Evolutionary conservation across 23 red algal species (phyloP).

Genomic region (Gracilariopsis chorda): DNA sequence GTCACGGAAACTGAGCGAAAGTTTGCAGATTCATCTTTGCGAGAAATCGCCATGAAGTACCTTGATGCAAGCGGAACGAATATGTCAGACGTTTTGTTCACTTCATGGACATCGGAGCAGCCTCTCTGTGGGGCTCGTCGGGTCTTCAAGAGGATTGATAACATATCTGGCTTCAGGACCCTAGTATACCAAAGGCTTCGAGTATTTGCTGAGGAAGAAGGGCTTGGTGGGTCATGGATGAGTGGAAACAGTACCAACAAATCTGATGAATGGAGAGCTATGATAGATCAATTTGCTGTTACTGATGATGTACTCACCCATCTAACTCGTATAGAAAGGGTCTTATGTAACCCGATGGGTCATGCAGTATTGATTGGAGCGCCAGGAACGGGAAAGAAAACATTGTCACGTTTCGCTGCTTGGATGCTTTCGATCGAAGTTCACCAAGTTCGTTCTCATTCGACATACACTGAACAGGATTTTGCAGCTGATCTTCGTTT

Average conservation of each 20-base stretch:
- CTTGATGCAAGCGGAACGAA: background rate
- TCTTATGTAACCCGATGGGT: conserved; percentile 47
- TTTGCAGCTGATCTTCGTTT: conserved; percentile 63
- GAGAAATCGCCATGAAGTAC: background rate
- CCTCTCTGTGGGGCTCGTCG: background rate
- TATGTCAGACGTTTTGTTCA: conserved; percentile 17
- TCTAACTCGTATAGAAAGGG: conserved; percentile 61
- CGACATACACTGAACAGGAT: conserved; percentile 44
- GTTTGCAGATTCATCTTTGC: conserved; percentile 1
- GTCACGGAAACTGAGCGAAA: conserved; percentile 15
- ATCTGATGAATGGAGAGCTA: conserved; percentile 5
- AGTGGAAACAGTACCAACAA: background rate
- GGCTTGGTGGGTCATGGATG: conserved; percentile 70
- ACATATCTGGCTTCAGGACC: conserved; percentile 11
- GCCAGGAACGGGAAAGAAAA: conserved; percentile 74
- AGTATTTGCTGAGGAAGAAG: conserved; percentile 68
- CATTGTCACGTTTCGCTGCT: conserved; percentile 64
- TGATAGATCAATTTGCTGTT: conserved; percentile 76
- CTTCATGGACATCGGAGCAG: conserved; percentile 25
- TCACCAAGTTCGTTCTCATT: conserved; percentile 65
- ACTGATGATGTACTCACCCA: conserved; percentile 68
- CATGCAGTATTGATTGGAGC: conserved; percentile 71
- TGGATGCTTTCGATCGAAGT: conserved; percentile 60
- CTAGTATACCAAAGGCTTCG: conserved; percentile 59
- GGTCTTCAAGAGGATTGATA: conserved; percentile 11